phyloP scores from a whole-genome alignment of 163 green algal genomes.

The Chlamydomonas reinhardtii region DNA sequence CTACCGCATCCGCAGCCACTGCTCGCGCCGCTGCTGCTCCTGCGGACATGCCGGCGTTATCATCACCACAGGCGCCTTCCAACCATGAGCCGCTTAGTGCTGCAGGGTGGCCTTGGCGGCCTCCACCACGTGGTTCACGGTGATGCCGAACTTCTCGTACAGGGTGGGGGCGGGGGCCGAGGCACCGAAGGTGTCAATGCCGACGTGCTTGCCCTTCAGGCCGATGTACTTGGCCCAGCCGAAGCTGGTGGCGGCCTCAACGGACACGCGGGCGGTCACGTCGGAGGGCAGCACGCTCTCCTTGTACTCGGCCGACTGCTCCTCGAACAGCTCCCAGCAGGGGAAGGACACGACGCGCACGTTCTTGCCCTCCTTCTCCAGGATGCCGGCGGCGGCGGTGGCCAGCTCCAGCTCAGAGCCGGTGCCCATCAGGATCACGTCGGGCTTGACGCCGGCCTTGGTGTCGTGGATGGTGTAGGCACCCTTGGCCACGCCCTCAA shows the following conservation, averaged over 20 bases:
- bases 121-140: conserved; percentile 77
- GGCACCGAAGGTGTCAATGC: conserved; percentile 96
- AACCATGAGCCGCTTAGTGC: too few relatives aligned
- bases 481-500: conserved; percentile 89
- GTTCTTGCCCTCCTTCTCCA: conserved; percentile 80
- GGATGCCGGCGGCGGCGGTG: conserved; percentile 79
- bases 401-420: conserved; percentile 95
- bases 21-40: too few relatives aligned
- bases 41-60: too few relatives aligned
- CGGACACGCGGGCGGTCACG: conserved; percentile 87
- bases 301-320: conserved; percentile 92
- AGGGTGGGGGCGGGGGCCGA: conserved; percentile 87
- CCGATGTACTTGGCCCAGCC: conserved; percentile 96
- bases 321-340: conserved; percentile 97
- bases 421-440: conserved; percentile 93
- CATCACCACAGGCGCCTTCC: too few relatives aligned
- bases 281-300: conserved; percentile 83
- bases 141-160: conserved; percentile 97
- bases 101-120: conserved; percentile 76
- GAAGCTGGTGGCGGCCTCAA: conserved; percentile 95
- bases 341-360: conserved; percentile 95
- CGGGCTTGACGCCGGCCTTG: conserved; percentile 71
- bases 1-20: too few relatives aligned
- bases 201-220: conserved; percentile 85
- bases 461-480: conserved; percentile 90